A percentile compares a stretch with the other conserved stretches of the same genome.
phyloP scores from a whole-genome alignment of 768 basidiomycete genomes.

The Pleurotus pulmonarius region DNA sequence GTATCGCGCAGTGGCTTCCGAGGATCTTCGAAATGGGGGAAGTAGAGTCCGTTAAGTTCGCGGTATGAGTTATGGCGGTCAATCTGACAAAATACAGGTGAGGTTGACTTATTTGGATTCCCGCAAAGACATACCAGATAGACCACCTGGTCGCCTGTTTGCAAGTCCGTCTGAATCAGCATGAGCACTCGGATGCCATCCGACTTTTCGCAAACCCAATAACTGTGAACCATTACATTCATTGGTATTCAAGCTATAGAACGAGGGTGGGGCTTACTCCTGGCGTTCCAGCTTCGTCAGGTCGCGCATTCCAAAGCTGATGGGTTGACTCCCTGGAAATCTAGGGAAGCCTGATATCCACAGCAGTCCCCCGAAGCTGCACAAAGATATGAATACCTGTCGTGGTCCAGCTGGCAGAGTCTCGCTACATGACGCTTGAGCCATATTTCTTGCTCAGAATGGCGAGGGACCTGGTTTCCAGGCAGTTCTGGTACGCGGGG shows the following conservation, averaged over 20 bases:
- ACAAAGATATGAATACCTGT: constrained; percentile 43
- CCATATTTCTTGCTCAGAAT: constrained; percentile 63
- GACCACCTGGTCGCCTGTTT: constrained; percentile 50
- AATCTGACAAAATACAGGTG: constrained; percentile 49
- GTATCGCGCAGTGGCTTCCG: constrained; percentile 69
- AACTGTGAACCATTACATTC: constrained; percentile 45
- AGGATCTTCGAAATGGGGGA: constrained; percentile 83
- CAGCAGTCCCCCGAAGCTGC: neutral
- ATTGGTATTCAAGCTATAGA: neutral
- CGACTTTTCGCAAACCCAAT: constrained; percentile 99
- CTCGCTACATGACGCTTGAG: constrained; percentile 59
- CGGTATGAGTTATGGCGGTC: constrained; percentile 92
- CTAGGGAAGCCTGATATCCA: constrained; percentile 31
- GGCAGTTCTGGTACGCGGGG: constrained; percentile 66
- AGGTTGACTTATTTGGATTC: neutral
- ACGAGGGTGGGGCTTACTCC: constrained; percentile 50
- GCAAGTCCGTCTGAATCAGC: constrained; percentile 60
- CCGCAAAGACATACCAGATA: constrained; percentile 63
- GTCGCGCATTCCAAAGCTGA: constrained; percentile 77
- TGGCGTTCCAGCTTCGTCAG: constrained; percentile 73
- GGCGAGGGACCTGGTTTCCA: constrained; percentile 48
- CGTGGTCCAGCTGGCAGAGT: constrained; percentile 61
- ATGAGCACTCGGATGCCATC: constrained; percentile 92
- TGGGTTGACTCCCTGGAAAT: constrained; percentile 95
- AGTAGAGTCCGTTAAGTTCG: constrained; percentile 70